Base-by-base conservation (phyloP, 306 rosid species). In the Hippophae rhamnoides region DNA sequence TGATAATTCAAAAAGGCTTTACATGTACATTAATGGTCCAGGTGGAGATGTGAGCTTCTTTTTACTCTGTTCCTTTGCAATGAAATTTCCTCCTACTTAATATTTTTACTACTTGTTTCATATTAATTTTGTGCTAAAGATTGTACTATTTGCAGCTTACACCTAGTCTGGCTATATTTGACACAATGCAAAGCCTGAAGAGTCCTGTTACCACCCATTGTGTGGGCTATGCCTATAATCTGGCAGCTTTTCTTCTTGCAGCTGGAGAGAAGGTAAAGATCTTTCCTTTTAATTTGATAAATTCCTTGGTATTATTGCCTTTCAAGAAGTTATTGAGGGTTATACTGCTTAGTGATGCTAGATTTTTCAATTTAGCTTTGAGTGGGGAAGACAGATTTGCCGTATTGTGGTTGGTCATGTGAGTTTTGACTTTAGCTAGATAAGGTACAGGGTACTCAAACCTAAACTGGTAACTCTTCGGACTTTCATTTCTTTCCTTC, bases 11-110 rank as follows among this genome's bases (percentile, higher is more conserved):
- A 78, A 78, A 70, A 78, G 55, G 76, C 79, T 92, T 54, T 84
- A 76, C 66, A 69, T 92, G 88, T 92, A 83, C 76, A 80, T 92
- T 75, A 85, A 88, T 72, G 86, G 90, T 59, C 95, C 93, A 69
- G 99, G 99, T 66, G 99, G 99, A 69, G 99, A 92, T 78, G 99
- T 92, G 81, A 88, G 98, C 69, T 60, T 10, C 12, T 42, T 61
- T 6, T 49, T 57, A 57, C 41, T 64, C 9, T 23, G 43, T 63
- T 47, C 49, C 62, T 42, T 64, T 53, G 13, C 45, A 66, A 65
- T 65, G 57, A 57, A 50, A 58, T 68, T 61, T 23, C 57, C 38
- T 66, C 47, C 50, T 65, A 52, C 76, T 58, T 43, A 46, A 25
- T 42, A 38, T 61, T 62, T 25, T 43, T 64, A 54, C 73, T 67